A percentile compares a stretch with the other conserved stretches of the same genome.
These are phyloP conservation scores for Trichoderma sp. DNA, from an alignment of 2,329 filamentous ascomycete species.

Conservation along the genomic window DNA sequence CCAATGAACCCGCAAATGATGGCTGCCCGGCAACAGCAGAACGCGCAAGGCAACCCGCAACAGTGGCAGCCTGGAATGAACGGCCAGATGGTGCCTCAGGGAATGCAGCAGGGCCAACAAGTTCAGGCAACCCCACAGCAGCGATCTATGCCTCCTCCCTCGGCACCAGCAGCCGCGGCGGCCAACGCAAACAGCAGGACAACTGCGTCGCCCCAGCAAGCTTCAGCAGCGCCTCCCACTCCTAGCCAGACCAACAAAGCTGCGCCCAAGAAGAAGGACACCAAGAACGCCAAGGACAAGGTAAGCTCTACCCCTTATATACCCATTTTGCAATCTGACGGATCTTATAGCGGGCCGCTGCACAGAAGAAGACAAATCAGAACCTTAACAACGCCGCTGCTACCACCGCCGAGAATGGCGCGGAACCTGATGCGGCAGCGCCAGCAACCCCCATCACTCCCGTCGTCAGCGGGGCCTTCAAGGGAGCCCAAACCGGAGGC, in stretches of 20 bases:
- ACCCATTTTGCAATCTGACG: constrained; percentile 23
- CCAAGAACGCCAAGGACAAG: constrained; percentile 64
- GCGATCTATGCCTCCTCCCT: constrained; percentile 65
- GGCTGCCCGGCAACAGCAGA: constrained; percentile 45
- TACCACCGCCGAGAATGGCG: constrained; percentile 53
- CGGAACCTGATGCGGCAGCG: constrained; percentile 56
- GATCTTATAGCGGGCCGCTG: constrained; percentile 45
- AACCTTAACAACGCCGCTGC: constrained; percentile 49
- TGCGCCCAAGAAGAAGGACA: constrained; percentile 74
- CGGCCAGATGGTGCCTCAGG: constrained; percentile 40
- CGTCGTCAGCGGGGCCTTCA: constrained; percentile 48
- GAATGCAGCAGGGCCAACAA: constrained; percentile 41
- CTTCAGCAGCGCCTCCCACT: constrained; percentile 68
- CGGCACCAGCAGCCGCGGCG: constrained; percentile 49
- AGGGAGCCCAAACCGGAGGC: constrained; percentile 31
- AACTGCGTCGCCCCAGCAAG: constrained; percentile 60
- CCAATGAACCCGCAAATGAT: constrained; percentile 62
- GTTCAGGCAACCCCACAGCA: constrained; percentile 71
- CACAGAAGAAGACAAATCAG: constrained; percentile 62
- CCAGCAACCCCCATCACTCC: constrained; percentile 64
- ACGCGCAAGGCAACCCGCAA: constrained; percentile 31
- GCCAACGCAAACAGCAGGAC: constrained; percentile 53
- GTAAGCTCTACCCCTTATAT: constrained; percentile 30
- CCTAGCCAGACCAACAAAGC: constrained; percentile 71
- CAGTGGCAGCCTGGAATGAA: constrained; percentile 43